Evolutionary conservation across 345 rosid genomes (phyloP), one percentile per base, ranked within the genome.

Genomic region (Hypericum perforatum): DNA sequence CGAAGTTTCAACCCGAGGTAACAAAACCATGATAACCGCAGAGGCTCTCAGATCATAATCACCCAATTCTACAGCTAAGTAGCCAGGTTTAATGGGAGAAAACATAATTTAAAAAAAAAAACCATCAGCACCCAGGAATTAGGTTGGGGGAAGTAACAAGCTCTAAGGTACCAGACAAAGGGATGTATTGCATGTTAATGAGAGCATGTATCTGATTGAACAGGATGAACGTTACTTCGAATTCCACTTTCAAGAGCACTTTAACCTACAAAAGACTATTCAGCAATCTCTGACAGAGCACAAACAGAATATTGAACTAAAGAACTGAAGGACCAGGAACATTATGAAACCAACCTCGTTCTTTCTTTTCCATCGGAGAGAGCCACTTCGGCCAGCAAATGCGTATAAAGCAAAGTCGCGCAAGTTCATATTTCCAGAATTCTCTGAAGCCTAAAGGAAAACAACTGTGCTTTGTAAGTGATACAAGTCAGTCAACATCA

Each of bases 391-490:
- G 58, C 99, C 94, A 69, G 84, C 91, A 51, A 84, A 84, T 55
- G 97, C 99, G 74, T 77, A 89, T 65, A 94, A 76, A 7, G 94
- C 85, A 76, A 94, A 94, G 76, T 86, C 91, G 41, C 87, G 94
- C 66, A 94, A 63, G 76, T 89, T 68, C 54, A 75, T 60, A 53
- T 73, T 70, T 69, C 80, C 94, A 47, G 94, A 72, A 60, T 78
- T 86, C 69, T 89, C 89, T 67, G 87, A 75, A 64, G 64, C 76
- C 99, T 92, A 69, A 51, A 49, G 43, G 70, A 54, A 32, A 52
- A 49, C n/a, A 37, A 52, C 51, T 38, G 9, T 7, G 3, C 49
- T 42, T 12, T 7, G 10, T 22, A 7, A 62, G 29, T 12, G 29
- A n/a, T 41, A 36, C 5, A 6, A 37, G 6, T 4, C 32, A 13